Percentiles rank a stretch among this genome's conserved stretches.
phyloP scores from a whole-genome alignment of 2,329 filamentous ascomycete genomes.

The Phyllosticta citribraziliensis region DNA sequence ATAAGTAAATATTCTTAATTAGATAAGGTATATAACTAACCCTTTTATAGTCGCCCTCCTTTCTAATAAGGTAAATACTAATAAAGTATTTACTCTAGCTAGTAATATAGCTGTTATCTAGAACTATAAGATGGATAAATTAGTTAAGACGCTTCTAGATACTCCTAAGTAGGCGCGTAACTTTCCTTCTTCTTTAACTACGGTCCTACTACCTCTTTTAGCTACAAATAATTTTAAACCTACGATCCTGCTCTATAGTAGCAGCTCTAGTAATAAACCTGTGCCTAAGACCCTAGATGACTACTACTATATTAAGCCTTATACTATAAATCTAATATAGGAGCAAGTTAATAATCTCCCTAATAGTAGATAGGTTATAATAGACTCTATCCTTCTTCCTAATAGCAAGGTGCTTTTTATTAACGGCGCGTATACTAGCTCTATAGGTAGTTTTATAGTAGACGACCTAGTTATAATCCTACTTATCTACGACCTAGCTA shows the following conservation, averaged over 20 bases:
- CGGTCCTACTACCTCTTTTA: slow-evolving; percentile 3
- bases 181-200: slow-evolving; percentile 8
- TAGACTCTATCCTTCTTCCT: slow-evolving; percentile 1
- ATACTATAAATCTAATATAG: background rate
- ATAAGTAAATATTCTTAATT: background rate
- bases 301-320: slow-evolving; percentile 6
- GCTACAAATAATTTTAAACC: background rate
- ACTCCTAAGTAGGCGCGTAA: slow-evolving; percentile 1
- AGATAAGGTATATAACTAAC: background rate
- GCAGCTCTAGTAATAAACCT: slow-evolving; percentile 7
- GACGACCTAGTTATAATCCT: slow-evolving; percentile 3
- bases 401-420: slow-evolving; percentile 6
- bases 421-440: slow-evolving; percentile 8
- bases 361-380: slow-evolving; percentile 8
- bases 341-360: background rate
- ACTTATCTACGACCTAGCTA: slow-evolving; percentile 1
- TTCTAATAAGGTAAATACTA: slow-evolving; percentile 5
- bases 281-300: slow-evolving; percentile 6
- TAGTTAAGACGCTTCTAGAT: slow-evolving; percentile 3
- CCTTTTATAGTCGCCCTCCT: slow-evolving; percentile 1
- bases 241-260: slow-evolving; percentile 8
- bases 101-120: slow-evolving; percentile 7
- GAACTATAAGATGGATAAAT: slow-evolving; percentile 4
- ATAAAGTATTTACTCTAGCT: slow-evolving; percentile 10
- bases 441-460: slow-evolving; percentile 3